Evolutionary conservation across 139 green algal genomes (phyloP).

Genomic region (Volvox reticuliferus): DNA sequence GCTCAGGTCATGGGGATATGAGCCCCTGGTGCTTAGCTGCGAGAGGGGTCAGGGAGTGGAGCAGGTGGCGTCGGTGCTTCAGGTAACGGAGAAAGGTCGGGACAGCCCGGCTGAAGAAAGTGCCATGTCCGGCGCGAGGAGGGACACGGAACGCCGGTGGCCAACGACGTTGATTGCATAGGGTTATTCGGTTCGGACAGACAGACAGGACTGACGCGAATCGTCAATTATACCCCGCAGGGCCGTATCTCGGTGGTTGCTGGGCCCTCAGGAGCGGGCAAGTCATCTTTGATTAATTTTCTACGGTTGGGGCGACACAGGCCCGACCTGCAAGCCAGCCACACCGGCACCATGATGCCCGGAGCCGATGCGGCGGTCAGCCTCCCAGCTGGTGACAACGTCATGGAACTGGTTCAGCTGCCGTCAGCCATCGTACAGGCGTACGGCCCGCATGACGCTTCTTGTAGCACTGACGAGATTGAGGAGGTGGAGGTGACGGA

Average conservation of each 20-base stretch:
- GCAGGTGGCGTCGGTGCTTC: slow-evolving; percentile 65
- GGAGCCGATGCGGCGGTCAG: background rate
- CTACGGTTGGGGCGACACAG: slow-evolving; percentile 65
- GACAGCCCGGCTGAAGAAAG: too few relatives aligned
- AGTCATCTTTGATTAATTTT: slow-evolving; percentile 96
- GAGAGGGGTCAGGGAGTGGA: slow-evolving; percentile 74
- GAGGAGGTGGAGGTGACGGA: background rate
- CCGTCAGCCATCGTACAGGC: background rate
- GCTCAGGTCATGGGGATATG: slow-evolving; percentile 87
- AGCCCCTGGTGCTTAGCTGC: slow-evolving; percentile 79
- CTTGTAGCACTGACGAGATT: background rate
- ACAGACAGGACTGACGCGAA: too few relatives aligned
- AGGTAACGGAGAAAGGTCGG: background rate
- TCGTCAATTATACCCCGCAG: background rate
- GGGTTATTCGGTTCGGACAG: too few relatives aligned
- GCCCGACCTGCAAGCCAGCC: slow-evolving; percentile 23
- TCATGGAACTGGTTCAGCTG: background rate
- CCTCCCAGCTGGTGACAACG: background rate
- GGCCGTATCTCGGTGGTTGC: slow-evolving; percentile 83
- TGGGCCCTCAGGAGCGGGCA: slow-evolving; percentile 94
- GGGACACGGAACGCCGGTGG: too few relatives aligned
- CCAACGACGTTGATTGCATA: too few relatives aligned
- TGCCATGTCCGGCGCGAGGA: too few relatives aligned
- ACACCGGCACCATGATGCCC: background rate
- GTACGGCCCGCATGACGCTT: background rate